phyloP scores from a whole-genome alignment of 495 filamentous ascomycete genomes.

The Podospora australis region DNA sequence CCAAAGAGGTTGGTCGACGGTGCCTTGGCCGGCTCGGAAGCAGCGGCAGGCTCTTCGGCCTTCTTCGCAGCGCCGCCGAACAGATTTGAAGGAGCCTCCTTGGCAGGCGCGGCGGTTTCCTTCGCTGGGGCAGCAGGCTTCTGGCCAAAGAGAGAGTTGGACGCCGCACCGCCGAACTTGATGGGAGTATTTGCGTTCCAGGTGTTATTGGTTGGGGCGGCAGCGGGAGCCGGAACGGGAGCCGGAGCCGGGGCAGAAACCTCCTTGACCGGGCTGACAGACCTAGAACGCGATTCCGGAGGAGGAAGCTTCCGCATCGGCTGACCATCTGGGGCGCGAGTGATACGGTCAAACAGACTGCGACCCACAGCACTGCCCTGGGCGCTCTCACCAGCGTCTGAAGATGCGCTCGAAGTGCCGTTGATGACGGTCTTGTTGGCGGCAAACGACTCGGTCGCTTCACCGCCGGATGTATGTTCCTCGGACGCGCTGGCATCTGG shows the following conservation, averaged over 20 bases:
- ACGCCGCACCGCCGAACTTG: constrained; percentile 29
- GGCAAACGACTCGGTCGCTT: constrained; percentile 31
- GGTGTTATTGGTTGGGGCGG: constrained; percentile 40
- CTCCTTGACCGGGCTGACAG: constrained; percentile 30
- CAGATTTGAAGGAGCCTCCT: constrained; percentile 13
- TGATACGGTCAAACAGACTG: constrained; percentile 55
- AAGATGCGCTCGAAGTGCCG: constrained; percentile 24
- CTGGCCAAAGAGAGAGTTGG: constrained; percentile 21
- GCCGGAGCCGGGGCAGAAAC: constrained; percentile 9
- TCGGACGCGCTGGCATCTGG: constrained; percentile 9
- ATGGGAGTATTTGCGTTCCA: constrained; percentile 37
- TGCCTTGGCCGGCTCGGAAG: constrained; percentile 10
- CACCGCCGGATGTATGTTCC: constrained; percentile 20
- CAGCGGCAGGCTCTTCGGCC: constrained; percentile 13
- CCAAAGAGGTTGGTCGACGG: constrained; percentile 10
- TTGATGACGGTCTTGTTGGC: constrained; percentile 15
- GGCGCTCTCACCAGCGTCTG: constrained; percentile 30
- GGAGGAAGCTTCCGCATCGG: constrained; percentile 33
- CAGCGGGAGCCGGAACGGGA: constrained; percentile 6
- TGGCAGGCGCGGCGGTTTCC: constrained; percentile 12
- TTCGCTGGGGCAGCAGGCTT: constrained; percentile 27
- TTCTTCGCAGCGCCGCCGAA: constrained; percentile 20
- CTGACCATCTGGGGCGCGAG: constrained; percentile 42
- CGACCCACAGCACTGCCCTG: constrained; percentile 29
- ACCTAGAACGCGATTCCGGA: constrained; percentile 26